Evolutionary conservation across 495 filamentous ascomycete genomes (phyloP).

Genomic region (Margaritispora aquatica): DNA sequence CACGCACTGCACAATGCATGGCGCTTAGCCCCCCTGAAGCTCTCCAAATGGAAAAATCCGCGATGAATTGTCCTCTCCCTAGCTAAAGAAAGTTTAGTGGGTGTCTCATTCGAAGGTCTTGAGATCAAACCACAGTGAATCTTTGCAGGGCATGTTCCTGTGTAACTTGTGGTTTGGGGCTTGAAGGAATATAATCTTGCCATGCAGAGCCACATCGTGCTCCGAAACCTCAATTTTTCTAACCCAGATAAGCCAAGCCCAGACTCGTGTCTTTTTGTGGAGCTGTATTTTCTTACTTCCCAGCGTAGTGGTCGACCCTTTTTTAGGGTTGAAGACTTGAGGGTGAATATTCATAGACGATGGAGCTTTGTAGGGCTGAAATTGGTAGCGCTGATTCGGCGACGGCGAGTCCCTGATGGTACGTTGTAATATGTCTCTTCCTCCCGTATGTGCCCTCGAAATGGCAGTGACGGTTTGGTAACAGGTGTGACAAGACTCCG

Average conservation of each 20-base stretch:
- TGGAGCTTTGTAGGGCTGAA: not conserved
- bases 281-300: too few species aligned
- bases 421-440: too few species aligned
- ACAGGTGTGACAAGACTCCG: not conserved
- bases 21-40: not conserved
- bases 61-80: not conserved
- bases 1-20: not conserved
- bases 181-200: not conserved
- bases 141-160: not conserved
- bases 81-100: not conserved
- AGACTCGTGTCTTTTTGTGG: too few species aligned
- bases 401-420: not conserved
- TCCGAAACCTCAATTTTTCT: not conserved
- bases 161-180: not conserved
- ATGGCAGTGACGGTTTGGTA: not conserved
- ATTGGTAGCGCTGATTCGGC: not conserved
- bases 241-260: too few species aligned
- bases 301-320: too few species aligned
- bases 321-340: too few species aligned
- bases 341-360: not conserved
- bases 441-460: too few species aligned
- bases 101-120: not conserved
- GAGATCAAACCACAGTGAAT: too few species aligned
- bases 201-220: not conserved
- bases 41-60: not conserved